phyloP scores from a whole-genome alignment of 1,139 yeast species.

The Blastobotrys persicus region DNA sequence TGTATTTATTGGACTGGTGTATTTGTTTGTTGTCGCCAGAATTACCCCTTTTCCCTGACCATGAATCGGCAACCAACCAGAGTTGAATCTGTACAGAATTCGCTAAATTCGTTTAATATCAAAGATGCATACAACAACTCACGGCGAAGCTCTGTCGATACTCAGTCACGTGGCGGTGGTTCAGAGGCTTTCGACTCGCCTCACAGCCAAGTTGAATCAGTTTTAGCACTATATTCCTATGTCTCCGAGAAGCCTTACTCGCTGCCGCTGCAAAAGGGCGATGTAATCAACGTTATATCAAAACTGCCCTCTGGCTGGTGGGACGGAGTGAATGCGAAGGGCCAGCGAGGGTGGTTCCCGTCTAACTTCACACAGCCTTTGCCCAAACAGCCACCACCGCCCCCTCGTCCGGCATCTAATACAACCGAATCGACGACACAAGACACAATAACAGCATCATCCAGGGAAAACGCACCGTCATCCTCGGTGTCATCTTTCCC shows the following conservation, averaged over 20 bases:
- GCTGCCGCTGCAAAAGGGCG: conserved; percentile 59
- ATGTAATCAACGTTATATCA: conserved; percentile 57
- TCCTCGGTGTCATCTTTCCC: neutral
- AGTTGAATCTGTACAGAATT: conserved; percentile 4
- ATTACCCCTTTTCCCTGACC: neutral
- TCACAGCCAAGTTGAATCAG: conserved; percentile 9
- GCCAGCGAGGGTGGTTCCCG: conserved; percentile 40
- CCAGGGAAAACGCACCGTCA: neutral
- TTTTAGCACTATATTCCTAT: conserved; percentile 10
- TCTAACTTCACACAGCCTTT: conserved; percentile 32
- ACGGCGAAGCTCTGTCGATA: neutral
- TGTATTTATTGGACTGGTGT: conserved; percentile 5
- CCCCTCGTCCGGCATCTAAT: conserved; percentile 4
- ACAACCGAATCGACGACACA: neutral
- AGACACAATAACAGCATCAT: neutral
- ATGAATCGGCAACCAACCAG: conserved; percentile 9
- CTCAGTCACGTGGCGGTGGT: neutral
- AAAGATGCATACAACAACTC: neutral
- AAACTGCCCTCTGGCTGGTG: conserved; percentile 45
- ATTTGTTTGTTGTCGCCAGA: neutral
- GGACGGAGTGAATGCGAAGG: conserved; percentile 34
- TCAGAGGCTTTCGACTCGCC: neutral
- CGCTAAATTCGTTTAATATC: conserved; percentile 5
- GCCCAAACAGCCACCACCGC: conserved; percentile 13
- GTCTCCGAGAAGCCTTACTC: conserved; percentile 56